phyloP scores from a whole-genome alignment of 805 yeast genomes.

The Yarrowia keelungensis region DNA sequence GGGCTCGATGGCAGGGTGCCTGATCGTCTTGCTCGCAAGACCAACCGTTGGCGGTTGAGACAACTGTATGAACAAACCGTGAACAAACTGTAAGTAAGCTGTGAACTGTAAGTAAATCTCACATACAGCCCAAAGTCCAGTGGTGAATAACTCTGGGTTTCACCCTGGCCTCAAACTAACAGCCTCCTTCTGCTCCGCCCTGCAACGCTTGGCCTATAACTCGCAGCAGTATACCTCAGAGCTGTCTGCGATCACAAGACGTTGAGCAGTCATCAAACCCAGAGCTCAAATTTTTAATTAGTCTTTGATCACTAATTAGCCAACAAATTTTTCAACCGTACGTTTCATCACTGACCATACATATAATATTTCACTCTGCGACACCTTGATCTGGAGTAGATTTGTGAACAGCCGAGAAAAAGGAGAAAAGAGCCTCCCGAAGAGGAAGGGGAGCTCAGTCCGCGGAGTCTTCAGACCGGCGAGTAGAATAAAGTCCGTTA shows the following conservation, averaged over 20 bases:
- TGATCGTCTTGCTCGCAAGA: constrained; percentile 29
- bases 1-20: constrained; percentile 1
- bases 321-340: neutral
- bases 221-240: constrained; percentile 10
- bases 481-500: neutral
- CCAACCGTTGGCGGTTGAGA: constrained; percentile 8
- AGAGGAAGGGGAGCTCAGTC: too few species aligned
- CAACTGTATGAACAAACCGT: neutral
- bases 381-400: constrained; percentile 24
- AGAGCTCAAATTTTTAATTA: neutral
- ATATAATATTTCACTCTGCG: neutral
- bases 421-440: neutral
- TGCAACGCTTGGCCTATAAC: neutral
- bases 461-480: too few species aligned
- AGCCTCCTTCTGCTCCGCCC: neutral
- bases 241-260: neutral
- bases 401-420: constrained; percentile 4
- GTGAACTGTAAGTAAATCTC: neutral
- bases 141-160: neutral
- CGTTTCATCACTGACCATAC: constrained; percentile 16
- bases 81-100: too few species aligned
- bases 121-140: too few species aligned
- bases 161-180: neutral
- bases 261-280: constrained; percentile 13
- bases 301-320: neutral